Percentiles rank a stretch among this genome's conserved stretches.
Evolutionary conservation across 1,284 basidiomycete genomes (phyloP).

Genomic region (Bondarzewia mesenterica): DNA sequence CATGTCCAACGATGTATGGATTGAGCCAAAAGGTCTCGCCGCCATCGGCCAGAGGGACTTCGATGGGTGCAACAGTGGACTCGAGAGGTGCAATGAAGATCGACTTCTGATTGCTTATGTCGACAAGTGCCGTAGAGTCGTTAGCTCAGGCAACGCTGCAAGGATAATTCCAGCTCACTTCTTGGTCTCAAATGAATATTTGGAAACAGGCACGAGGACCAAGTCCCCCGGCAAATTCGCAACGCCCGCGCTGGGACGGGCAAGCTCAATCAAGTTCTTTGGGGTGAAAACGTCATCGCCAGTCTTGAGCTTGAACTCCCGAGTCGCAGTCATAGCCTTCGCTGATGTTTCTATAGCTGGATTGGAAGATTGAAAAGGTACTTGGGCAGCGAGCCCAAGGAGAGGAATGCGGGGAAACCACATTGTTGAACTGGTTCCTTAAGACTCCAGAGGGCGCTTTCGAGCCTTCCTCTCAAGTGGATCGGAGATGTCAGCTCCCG

Average conservation of each 20-base stretch:
- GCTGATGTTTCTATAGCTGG: neutral
- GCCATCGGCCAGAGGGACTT: constrained; percentile 49
- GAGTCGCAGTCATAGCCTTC: constrained; percentile 12
- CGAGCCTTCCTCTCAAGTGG: too few species aligned
- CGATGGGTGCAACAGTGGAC: constrained; percentile 35
- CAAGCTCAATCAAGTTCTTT: constrained; percentile 64
- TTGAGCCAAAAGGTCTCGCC: constrained; percentile 76
- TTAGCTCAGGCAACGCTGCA: neutral
- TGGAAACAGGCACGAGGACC: constrained; percentile 58
- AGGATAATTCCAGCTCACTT: constrained; percentile 43
- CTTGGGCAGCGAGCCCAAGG: constrained; percentile 44
- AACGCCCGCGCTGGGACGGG: constrained; percentile 58
- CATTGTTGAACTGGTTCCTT: constrained; percentile 19
- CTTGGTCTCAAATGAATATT: constrained; percentile 62
- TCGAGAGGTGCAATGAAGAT: constrained; percentile 56
- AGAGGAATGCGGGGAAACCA: constrained; percentile 29
- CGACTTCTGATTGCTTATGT: constrained; percentile 54
- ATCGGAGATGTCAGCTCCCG: too few species aligned
- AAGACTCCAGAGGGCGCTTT: too few species aligned
- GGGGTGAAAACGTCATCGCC: constrained; percentile 58
- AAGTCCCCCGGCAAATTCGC: constrained; percentile 61
- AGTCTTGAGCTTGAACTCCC: constrained; percentile 47
- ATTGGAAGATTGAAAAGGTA: constrained; percentile 23
- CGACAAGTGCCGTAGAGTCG: neutral
- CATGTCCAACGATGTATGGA: constrained; percentile 57